Evolutionary conservation across 2,329 filamentous ascomycete genomes (phyloP).

Genomic region (Hypoxylon sp.): DNA sequence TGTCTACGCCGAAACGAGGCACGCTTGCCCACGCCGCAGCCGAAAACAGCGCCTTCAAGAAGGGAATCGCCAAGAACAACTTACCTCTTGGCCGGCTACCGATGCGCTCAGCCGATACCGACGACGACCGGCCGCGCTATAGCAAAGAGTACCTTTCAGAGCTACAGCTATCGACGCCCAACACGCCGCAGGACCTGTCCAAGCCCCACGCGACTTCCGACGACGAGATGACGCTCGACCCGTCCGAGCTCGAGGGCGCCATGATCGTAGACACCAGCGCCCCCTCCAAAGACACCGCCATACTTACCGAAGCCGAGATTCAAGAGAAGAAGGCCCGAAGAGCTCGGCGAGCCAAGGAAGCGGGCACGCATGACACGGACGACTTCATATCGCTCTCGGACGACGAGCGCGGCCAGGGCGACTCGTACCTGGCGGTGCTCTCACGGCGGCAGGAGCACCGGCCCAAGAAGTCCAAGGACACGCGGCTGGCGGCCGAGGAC

Average conservation of each 20-base stretch:
- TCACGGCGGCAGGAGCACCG: constrained; percentile 50
- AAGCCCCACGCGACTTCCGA: constrained; percentile 52
- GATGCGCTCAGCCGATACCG: constrained; percentile 62
- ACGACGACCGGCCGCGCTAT: constrained; percentile 79
- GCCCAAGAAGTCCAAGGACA: constrained; percentile 64
- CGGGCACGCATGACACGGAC: constrained; percentile 46
- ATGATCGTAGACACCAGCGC: constrained; percentile 63
- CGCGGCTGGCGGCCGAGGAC: constrained; percentile 81
- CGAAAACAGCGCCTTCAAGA: constrained; percentile 71
- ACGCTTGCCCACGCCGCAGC: constrained; percentile 69
- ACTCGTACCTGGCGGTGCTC: constrained; percentile 44
- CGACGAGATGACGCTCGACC: constrained; percentile 64
- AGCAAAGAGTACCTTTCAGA: constrained; percentile 87
- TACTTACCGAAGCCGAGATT: constrained; percentile 86
- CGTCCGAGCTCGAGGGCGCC: constrained; percentile 68
- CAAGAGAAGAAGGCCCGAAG: constrained; percentile 89
- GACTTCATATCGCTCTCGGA: constrained; percentile 69
- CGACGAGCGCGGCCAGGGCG: constrained; percentile 51
- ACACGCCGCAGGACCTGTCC: constrained; percentile 73
- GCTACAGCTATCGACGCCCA: constrained; percentile 84
- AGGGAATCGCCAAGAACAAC: constrained; percentile 57
- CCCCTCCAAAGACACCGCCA: constrained; percentile 53
- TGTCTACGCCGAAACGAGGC: constrained; percentile 65
- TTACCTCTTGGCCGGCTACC: constrained; percentile 58
- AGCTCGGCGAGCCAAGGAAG: constrained; percentile 72